A percentile compares a stretch with the other conserved stretches of the same genome.
These are phyloP conservation scores for Grosmannia clavigera DNA, from an alignment of 2,329 filamentous ascomycete species.

Conservation along the genomic window DNA sequence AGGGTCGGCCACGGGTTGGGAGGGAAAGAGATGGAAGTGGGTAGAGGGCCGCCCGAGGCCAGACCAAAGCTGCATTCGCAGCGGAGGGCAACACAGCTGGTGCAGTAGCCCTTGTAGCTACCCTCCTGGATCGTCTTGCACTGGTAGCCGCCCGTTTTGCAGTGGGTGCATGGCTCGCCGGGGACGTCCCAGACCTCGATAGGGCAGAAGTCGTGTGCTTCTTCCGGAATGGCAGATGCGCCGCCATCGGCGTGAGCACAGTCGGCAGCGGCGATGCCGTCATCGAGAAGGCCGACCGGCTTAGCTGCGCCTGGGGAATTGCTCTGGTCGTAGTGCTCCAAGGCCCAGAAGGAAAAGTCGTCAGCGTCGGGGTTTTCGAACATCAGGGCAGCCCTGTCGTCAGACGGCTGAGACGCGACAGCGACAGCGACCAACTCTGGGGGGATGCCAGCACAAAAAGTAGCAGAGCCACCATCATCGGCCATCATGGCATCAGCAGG, in stretches of 20 bases:
- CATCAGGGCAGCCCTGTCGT: slow-evolving; percentile 29
- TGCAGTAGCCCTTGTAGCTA: slow-evolving; percentile 47
- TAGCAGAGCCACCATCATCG: slow-evolving; percentile 10
- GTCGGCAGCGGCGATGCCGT: not conserved
- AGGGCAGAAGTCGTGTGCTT: slow-evolving; percentile 15
- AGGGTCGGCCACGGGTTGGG: slow-evolving; percentile 32
- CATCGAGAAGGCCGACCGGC: not conserved
- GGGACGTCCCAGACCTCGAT: slow-evolving; percentile 26
- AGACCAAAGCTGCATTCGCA: slow-evolving; percentile 44
- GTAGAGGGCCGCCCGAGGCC: slow-evolving; percentile 17
- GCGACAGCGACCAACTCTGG: slow-evolving; percentile 11
- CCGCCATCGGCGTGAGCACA: slow-evolving; percentile 17
- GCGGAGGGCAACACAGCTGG: slow-evolving; percentile 48
- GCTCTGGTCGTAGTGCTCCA: slow-evolving; percentile 40
- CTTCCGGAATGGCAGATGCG: no score
- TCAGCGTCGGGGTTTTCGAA: slow-evolving; percentile 45
- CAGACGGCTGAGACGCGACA: slow-evolving; percentile 5
- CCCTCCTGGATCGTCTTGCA: slow-evolving; percentile 51
- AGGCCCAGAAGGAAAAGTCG: slow-evolving; percentile 45
- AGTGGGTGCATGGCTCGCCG: slow-evolving; percentile 38
- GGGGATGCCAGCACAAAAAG: not conserved
- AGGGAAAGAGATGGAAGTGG: slow-evolving; percentile 26
- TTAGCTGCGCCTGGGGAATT: slow-evolving; percentile 16
- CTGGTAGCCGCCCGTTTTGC: slow-evolving; percentile 37
- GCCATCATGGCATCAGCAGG: not conserved